These are phyloP conservation scores for Brassica nigra DNA, from an alignment of 345 rosid species.

Conservation along the genomic window DNA sequence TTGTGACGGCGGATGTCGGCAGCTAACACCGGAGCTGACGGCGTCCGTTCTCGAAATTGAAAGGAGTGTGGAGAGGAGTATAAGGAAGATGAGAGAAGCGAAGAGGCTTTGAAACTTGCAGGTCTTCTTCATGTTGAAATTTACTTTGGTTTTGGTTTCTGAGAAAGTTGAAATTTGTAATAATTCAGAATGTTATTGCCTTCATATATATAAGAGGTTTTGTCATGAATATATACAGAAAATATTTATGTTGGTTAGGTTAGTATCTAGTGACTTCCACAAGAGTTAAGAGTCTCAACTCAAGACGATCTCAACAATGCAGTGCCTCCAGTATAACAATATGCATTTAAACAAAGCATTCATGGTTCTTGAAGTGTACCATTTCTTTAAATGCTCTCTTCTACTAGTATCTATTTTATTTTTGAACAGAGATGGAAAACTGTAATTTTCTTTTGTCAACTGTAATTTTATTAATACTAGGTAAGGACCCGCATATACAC, in stretches of 20 bases:
- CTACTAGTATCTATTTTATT: neutral
- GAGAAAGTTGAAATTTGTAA: slow-evolving; percentile 12
- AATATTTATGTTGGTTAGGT: neutral
- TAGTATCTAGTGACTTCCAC: slow-evolving; percentile 26
- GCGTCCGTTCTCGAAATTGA: neutral
- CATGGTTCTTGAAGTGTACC: slow-evolving; percentile 41
- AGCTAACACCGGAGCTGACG: neutral
- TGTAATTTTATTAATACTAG: too few relatives aligned
- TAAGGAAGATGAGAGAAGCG: slow-evolving; percentile 25
- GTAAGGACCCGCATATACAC: too few relatives aligned
- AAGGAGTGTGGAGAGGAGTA: slow-evolving; percentile 13
- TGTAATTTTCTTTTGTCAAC: too few relatives aligned
- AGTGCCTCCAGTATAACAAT: slow-evolving; percentile 12
- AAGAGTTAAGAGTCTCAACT: slow-evolving; percentile 5
- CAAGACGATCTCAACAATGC: neutral
- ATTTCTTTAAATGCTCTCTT: slow-evolving; percentile 32
- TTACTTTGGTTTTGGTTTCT: neutral
- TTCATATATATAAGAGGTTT: slow-evolving; percentile 29
- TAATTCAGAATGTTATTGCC: slow-evolving; percentile 10
- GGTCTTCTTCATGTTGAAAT: slow-evolving; percentile 29
- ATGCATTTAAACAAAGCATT: slow-evolving; percentile 34
- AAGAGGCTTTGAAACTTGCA: slow-evolving; percentile 33
- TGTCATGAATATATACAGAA: neutral
- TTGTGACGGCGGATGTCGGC: slow-evolving; percentile 33
- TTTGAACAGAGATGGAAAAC: neutral